Base-by-base conservation (phyloP, 345 rosid genomes). In the Barbarea vulgaris region DNA sequence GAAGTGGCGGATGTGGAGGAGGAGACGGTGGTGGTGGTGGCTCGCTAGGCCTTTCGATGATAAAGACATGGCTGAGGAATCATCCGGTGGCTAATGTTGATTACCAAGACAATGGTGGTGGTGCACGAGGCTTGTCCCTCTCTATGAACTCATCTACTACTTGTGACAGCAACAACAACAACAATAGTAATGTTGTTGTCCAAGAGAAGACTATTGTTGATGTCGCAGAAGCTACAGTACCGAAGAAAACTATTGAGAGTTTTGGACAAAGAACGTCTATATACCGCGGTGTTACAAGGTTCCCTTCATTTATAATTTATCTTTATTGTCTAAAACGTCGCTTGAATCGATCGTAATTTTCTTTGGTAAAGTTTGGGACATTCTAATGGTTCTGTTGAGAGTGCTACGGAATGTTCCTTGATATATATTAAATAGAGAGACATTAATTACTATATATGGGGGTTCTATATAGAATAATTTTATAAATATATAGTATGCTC, bases 251-350 rank as follows among this genome's bases (percentile, higher is more conserved):
- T 33, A 66, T 86, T 53, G 98, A 89, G 58, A 87, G 90, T 25
- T 93, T 93, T 69, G 98, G 98, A 24, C 98, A 93, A 72, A 81
- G 98, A 67, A 93, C 98, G 33, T 91, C 98, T 66, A 89, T 93
- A 15, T 93, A 93, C 75, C 96, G 97, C 39, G 97, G 98, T 58
- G 97, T 93, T 60, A 93, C 97, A 54, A 93, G 97, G 97, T 91
- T 18, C 27, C 24, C 0, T 62, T 52, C 30, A 39, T 60, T 42
- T 15, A 7, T 21, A 6, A 6, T 13, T 1, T 33, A 14, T 21
- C 48, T 53, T 27, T 2, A 9, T 21, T 15, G 74, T 58, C 3
- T 67, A 25, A 25, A 39, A 25, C 53, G 60, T 34, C n/a, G 46
- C 15, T 39, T 30, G 13, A 51, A 50, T 68, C 9, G 7, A 24